A percentile compares a stretch with the other conserved stretches of the same genome.
These are phyloP conservation scores for Spathaspora arborariae DNA, from an alignment of 805 yeast genomes.

Conservation along the genomic window DNA sequence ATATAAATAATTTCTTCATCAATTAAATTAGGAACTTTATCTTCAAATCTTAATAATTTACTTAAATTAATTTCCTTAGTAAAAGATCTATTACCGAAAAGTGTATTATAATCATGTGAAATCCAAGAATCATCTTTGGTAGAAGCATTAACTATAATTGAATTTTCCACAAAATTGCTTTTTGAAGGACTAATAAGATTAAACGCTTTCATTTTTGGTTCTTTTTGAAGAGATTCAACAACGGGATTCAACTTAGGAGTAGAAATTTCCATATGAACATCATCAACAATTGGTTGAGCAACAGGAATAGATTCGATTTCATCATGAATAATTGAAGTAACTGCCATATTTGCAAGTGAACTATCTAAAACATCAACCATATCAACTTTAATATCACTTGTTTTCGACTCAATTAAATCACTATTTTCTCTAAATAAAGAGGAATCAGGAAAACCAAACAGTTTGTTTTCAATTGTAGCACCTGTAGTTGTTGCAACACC, in stretches of 20 bases:
- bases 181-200: background rate
- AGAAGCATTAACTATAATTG: background rate
- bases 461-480: background rate
- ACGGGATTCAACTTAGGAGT: background rate
- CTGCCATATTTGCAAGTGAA: conserved; percentile 1
- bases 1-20: conserved; percentile 5
- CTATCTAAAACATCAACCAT: background rate
- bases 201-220: background rate
- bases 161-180: background rate
- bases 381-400: background rate
- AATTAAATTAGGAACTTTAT: background rate
- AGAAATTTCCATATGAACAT: background rate
- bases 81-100: conserved; percentile 5
- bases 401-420: background rate
- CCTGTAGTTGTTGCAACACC: background rate
- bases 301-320: background rate
- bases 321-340: conserved; percentile 1
- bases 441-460: conserved; percentile 3
- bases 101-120: conserved; percentile 8
- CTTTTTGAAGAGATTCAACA: background rate
- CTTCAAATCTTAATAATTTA: conserved; percentile 7
- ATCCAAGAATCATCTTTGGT: conserved; percentile 4
- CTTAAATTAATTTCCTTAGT: conserved; percentile 4
- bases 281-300: background rate
- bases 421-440: background rate